Base-by-base conservation (phyloP, 768 basidiomycete genomes). In the Leccinum ochraceum region DNA sequence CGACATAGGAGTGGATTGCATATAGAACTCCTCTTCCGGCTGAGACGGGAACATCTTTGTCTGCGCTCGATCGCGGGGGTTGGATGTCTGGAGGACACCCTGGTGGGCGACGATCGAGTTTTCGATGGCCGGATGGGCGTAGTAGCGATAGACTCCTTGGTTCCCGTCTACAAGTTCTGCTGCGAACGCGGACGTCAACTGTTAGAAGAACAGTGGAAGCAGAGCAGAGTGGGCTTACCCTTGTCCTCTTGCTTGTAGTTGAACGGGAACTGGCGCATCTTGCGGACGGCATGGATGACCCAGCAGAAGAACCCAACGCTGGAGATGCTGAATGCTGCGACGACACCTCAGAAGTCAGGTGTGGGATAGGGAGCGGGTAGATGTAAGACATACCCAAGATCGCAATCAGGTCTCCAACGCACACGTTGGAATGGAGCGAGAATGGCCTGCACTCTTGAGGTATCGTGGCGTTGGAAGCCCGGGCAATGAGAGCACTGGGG, bases 361-460 rank as follows among this genome's bases (percentile, higher is more conserved):
- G 5, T 37, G 16, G 42, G 39, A 32, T 11, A n/a, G 9, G 1
- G 22, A 22, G 1, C 10, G 17, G n/a, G 9, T 44, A n/a, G 30
- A 26, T 24, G 3, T 11, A 9, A 20, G 14, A 60, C 71, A 3
- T 32, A 69, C 71, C 71, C 10, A 73, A 2, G 42, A 73, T 67
- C 3, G 60, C 65, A 46, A 71, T 30, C 20, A 71, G 8, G 54
- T 71, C 67, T 1, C 71, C 70, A 3, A 71, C 11, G 20, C 70
- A 71, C 2, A 71, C 63, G 3, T 60, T 61, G 16, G 55, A 60
- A 0, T 57, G 20, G 32, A 69, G 1, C 2, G 58, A 56, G 46
- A 69, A 61, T n/a, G 63, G 58, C 22, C 32, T 53, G 44, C 71
- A 73, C 1, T 34, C 11, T 2, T 50, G 51, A 26, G 67, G 63